These are phyloP conservation scores for Phyllosticta citribraziliensis DNA, from an alignment of 2,329 filamentous ascomycete genomes.

Conservation along the genomic window DNA sequence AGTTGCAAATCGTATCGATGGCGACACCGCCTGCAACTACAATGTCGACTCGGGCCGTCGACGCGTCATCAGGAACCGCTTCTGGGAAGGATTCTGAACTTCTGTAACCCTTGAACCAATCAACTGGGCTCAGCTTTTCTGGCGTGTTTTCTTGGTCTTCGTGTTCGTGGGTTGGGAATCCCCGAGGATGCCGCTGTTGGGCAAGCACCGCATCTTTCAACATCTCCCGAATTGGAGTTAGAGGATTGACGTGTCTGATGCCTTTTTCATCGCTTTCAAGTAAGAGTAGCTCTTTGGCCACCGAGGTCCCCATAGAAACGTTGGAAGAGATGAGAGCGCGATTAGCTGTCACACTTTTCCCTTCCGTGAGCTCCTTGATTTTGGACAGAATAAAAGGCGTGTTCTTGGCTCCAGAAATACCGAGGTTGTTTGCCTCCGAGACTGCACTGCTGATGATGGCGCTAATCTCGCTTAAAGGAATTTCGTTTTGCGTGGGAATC, in stretches of 20 bases:
- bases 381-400: constrained; percentile 75
- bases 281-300: constrained; percentile 53
- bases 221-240: not conserved
- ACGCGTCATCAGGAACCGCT: not conserved
- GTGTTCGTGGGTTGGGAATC: too few relatives aligned
- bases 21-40: constrained; percentile 86
- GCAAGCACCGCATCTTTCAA: too few relatives aligned
- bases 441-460: constrained; percentile 32
- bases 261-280: constrained; percentile 33
- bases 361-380: constrained; percentile 68
- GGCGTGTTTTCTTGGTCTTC: too few relatives aligned
- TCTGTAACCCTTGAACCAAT: too few relatives aligned
- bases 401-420: constrained; percentile 61
- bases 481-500: constrained; percentile 59
- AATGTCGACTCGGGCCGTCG: constrained; percentile 42
- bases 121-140: too few relatives aligned
- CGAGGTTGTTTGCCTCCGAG: constrained; percentile 24
- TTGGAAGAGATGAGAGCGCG: constrained; percentile 58
- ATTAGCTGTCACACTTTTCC: constrained; percentile 65
- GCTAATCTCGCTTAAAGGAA: constrained; percentile 48
- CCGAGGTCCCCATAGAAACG: constrained; percentile 52
- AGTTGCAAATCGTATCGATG: constrained; percentile 80
- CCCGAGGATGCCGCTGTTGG: too few relatives aligned
- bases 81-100: too few relatives aligned
- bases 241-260: not conserved